A percentile compares a stretch with the other conserved stretches of the same genome.
These are phyloP conservation scores for Pelargonium citronellum DNA, from an alignment of 441 rosid species.

Conservation along the genomic window DNA sequence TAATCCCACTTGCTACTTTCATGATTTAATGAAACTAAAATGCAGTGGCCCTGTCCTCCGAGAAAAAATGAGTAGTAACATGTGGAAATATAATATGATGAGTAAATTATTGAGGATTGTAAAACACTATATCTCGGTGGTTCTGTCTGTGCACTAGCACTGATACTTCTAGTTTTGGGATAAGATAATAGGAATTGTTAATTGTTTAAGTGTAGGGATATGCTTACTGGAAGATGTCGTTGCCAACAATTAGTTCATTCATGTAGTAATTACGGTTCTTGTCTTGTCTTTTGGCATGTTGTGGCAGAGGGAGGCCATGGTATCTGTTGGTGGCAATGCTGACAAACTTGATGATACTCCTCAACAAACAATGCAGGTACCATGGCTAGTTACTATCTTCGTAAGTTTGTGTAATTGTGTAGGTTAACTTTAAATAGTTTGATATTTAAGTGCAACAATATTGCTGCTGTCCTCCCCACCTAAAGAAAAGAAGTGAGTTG, in stretches of 20 bases:
- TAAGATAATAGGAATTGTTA: neutral
- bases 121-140: neutral
- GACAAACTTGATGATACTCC: conserved; percentile 23
- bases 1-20: neutral
- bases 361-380: conserved; percentile 42
- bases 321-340: conserved; percentile 35
- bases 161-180: neutral
- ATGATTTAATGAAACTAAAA: no score
- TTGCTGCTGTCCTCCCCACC: neutral
- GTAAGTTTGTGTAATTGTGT: neutral
- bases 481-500: neutral
- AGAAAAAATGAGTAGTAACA: neutral
- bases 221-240: neutral
- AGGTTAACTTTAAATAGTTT: neutral
- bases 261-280: neutral
- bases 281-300: conserved; percentile 18
- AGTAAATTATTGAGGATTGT: neutral
- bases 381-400: neutral
- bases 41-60: no score
- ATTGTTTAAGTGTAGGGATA: neutral
- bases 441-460: neutral
- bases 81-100: no score
- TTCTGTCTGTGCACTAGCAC: neutral
- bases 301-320: conserved; percentile 42
- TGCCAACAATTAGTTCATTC: neutral